Evolutionary conservation across 371 early-diverging fungal genomes (phyloP).

Genomic region (Mucor circinelloides): DNA sequence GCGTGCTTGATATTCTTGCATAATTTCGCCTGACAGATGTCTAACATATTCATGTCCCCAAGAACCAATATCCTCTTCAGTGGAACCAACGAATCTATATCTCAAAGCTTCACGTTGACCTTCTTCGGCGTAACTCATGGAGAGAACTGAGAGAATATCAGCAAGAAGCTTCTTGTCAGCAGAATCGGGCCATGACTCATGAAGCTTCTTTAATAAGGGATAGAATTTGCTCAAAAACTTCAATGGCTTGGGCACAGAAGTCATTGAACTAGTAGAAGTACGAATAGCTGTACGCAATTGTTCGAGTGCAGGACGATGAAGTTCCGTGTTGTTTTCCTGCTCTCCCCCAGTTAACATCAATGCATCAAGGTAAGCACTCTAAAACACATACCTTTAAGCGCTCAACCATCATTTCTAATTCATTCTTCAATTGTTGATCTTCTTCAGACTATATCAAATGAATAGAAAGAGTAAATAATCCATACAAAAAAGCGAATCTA

Average conservation of each 20-base stretch:
- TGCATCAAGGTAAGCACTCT: not conserved
- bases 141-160: constrained; percentile 94
- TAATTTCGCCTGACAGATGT: constrained; percentile 92
- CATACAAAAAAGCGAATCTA: not conserved
- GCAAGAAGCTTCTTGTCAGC: constrained; percentile 86
- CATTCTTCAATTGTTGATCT: constrained; percentile 89
- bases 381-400: constrained; percentile 70
- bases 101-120: constrained; percentile 80
- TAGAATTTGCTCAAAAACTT: constrained; percentile 93
- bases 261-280: constrained; percentile 96
- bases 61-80: constrained; percentile 77
- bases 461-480: not conserved
- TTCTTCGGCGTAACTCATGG: constrained; percentile 94
- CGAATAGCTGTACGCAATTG: constrained; percentile 86
- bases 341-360: not conserved
- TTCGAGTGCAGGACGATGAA: constrained; percentile 88
- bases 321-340: constrained; percentile 71
- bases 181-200: constrained; percentile 74
- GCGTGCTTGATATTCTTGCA: constrained; percentile 77
- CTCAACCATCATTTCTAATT: constrained; percentile 93
- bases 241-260: constrained; percentile 97
- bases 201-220: constrained; percentile 66
- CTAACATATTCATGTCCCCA: constrained; percentile 99
- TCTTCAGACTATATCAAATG: constrained; percentile 83
- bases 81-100: constrained; percentile 84